phyloP scores from a whole-genome alignment of 2,329 filamentous ascomycete species.

The Xylariales sp. region DNA sequence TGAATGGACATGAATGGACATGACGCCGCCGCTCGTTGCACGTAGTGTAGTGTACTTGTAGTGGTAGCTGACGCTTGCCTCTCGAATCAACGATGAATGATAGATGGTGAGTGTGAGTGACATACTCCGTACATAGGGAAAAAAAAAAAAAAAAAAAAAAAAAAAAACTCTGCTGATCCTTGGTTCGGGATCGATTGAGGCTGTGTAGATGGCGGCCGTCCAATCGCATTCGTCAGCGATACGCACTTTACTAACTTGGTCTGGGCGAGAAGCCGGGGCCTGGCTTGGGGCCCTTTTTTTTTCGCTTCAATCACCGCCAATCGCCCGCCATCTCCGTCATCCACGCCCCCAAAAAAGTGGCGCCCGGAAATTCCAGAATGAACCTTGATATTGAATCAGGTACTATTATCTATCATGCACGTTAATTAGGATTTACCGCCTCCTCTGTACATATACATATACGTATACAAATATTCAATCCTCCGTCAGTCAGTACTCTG shows the following conservation, averaged over 20 bases:
- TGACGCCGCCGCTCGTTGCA: too few species aligned
- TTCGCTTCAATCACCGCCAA: slow-evolving; percentile 14
- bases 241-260: slow-evolving; percentile 38
- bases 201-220: slow-evolving; percentile 41
- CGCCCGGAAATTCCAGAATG: slow-evolving; percentile 27
- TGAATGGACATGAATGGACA: too few species aligned
- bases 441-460: too few species aligned
- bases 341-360: slow-evolving; percentile 1
- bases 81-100: too few species aligned
- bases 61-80: too few species aligned
- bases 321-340: not conserved
- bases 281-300: not conserved
- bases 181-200: slow-evolving; percentile 43
- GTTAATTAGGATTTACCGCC: too few species aligned
- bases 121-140: not conserved
- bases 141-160: too few species aligned
- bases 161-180: slow-evolving; percentile 30
- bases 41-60: too few species aligned
- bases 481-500: too few species aligned
- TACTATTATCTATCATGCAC: too few species aligned
- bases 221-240: slow-evolving; percentile 41
- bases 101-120: not conserved
- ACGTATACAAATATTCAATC: too few species aligned
- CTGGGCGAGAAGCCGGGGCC: not conserved
- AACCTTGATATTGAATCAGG: slow-evolving; percentile 3